Percentiles rank a stretch among this genome's conserved stretches.
Evolutionary conservation across 1,284 basidiomycete species (phyloP).

Genomic region (Marasmius sp.): DNA sequence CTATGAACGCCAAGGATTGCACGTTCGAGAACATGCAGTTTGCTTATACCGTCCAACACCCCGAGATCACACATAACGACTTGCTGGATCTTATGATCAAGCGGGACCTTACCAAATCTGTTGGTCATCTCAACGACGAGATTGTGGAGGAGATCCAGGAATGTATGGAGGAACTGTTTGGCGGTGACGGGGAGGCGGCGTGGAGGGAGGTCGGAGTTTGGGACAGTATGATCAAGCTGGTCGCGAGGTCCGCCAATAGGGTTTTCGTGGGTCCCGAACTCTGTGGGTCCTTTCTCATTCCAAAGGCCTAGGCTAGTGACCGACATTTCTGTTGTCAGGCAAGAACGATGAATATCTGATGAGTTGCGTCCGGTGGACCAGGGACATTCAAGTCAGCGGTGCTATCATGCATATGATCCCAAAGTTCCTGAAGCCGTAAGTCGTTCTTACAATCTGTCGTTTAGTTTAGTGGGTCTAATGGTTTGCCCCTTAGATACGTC

Average conservation of each 20-base stretch:
- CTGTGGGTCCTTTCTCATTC: constrained; percentile 6
- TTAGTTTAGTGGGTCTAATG: too few relatives aligned
- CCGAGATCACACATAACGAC: constrained; percentile 16
- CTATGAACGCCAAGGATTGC: constrained; percentile 18
- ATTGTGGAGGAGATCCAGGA: constrained; percentile 15
- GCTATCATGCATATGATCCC: too few relatives aligned
- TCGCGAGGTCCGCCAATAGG: constrained; percentile 15
- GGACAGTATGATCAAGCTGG: constrained; percentile 10
- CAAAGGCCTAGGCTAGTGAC: background rate
- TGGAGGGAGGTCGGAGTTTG: constrained; percentile 15
- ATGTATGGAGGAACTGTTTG: constrained; percentile 12
- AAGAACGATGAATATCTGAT: too few relatives aligned
- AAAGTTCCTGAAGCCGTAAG: too few relatives aligned
- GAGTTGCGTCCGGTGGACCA: too few relatives aligned
- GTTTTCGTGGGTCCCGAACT: constrained; percentile 19
- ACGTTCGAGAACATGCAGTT: constrained; percentile 17
- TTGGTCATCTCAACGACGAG: constrained; percentile 12
- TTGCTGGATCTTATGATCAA: constrained; percentile 20
- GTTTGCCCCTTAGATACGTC: too few relatives aligned
- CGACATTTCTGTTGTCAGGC: background rate
- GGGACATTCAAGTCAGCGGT: too few relatives aligned
- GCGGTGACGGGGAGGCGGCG: constrained; percentile 7
- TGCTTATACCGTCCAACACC: constrained; percentile 17
- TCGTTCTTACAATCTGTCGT: too few relatives aligned
- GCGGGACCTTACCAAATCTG: constrained; percentile 15